Base-by-base conservation (phyloP, 495 filamentous ascomycete species). In the Usnea hakonensis region DNA sequence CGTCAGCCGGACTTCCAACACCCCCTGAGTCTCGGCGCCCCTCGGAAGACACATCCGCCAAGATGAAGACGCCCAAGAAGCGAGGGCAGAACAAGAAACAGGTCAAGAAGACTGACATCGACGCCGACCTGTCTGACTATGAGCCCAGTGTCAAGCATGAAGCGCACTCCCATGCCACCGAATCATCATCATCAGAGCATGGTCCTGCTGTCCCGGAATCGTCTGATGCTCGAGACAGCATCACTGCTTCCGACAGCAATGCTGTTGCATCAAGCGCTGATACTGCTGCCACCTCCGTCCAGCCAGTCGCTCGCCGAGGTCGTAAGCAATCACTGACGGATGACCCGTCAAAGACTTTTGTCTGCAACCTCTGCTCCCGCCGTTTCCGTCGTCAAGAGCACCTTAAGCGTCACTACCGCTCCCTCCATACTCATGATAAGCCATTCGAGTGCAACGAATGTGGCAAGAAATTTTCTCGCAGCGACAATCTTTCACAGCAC, bases 321-420 rank as follows among this genome's bases (percentile, higher is more conserved):
- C 92, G 94, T 74, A 99, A 99, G 84, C 94, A 99, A 77, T 97
- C 95, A 1, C 75, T 97, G 72, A 97, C 94, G 21, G 94, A 99
- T 65, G 94, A 99, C 68, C 94, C 95, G 5, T 95, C 90, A 67
- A 99, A 99, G 86, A 96, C 91, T 0, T 99, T 97, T 68, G 89
- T 95, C 57, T 99, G 95, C 79, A 89, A 90, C 46, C 81, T 97
- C 23, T 99, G 95, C 83, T 90, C 87, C 52, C 90, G 95, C 57
- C 91, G 95, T 57, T 99, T 99, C 87, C 90, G 95, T 64, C 90
- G 95, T 63, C 95, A 97, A 73, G 95, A 99, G 73, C 95, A 99
- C 69, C 87, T 99, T 62, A 97, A 97, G 85, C 90, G 95, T 63
- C 95, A 99, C 79, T 96, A 96, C 80, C 86, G 95, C 52, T 97